phyloP scores from a whole-genome alignment of 2,329 filamentous ascomycete species.

The Cercospora nicotianae region DNA sequence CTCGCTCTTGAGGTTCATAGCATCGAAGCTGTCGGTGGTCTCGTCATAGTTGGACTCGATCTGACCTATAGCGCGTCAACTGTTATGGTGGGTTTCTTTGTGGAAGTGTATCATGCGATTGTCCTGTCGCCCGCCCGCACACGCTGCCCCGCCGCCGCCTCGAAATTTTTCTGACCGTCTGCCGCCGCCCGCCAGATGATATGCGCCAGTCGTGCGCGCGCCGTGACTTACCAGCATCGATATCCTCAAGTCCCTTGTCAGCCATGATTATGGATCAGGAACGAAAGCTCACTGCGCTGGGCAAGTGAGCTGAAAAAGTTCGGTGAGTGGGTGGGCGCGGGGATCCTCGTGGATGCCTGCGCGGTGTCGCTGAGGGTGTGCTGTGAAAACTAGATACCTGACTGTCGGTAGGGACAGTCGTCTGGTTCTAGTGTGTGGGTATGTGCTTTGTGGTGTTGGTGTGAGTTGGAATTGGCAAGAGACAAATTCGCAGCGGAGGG shows the following conservation, averaged over 20 bases:
- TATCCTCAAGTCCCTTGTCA: slow-evolving; percentile 97
- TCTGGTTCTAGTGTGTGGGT: slow-evolving; percentile 41
- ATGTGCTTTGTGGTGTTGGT: slow-evolving; percentile 25
- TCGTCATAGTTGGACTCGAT: slow-evolving; percentile 99
- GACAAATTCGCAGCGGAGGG: slow-evolving; percentile 14
- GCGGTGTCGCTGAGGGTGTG: slow-evolving; percentile 38
- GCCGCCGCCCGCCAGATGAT: slow-evolving; percentile 1
- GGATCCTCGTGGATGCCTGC: slow-evolving; percentile 43
- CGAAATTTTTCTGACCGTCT: slow-evolving; percentile 2
- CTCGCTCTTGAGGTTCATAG: slow-evolving; percentile 96
- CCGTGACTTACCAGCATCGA: slow-evolving; percentile 78
- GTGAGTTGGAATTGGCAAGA: slow-evolving; percentile 21
- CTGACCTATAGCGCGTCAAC: slow-evolving; percentile 65
- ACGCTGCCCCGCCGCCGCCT: slow-evolving; percentile 4
- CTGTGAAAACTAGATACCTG: slow-evolving; percentile 48
- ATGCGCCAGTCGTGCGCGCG: slow-evolving; percentile 3
- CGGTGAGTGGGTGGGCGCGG: slow-evolving; percentile 42
- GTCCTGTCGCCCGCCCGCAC: slow-evolving; percentile 1
- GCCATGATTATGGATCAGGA: slow-evolving; percentile 83
- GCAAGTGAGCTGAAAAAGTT: slow-evolving; percentile 62
- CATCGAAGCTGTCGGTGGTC: slow-evolving; percentile 98
- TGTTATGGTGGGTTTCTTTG: slow-evolving; percentile 14
- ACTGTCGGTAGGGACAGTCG: slow-evolving; percentile 49
- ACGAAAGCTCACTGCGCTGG: slow-evolving; percentile 64
- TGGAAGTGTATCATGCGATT: slow-evolving; percentile 13